A percentile compares a stretch with the other conserved stretches of the same genome.
These are phyloP conservation scores for Vitis cinerea DNA, from an alignment of 164 flowering plant genomes.

Conservation along the genomic window DNA sequence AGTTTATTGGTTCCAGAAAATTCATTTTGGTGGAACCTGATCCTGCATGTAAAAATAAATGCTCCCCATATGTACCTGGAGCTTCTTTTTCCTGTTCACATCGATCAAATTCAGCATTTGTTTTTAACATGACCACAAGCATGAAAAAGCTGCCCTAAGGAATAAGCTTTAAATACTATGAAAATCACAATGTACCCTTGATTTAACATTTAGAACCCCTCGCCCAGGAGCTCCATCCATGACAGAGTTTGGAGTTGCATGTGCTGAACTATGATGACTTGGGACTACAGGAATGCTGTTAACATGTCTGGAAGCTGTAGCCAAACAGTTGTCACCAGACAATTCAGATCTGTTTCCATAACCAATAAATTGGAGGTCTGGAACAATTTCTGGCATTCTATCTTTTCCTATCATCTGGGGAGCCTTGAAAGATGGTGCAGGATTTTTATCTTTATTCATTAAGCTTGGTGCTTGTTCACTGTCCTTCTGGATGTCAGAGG, in stretches of 20 bases:
- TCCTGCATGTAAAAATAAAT: slow-evolving; percentile 19
- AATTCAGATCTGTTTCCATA: slow-evolving; percentile 26
- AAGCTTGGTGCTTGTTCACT: slow-evolving; percentile 24
- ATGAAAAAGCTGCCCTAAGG: slow-evolving; percentile 14
- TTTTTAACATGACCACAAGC: slow-evolving; percentile 8
- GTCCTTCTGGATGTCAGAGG: slow-evolving; percentile 13
- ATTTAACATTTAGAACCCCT: slow-evolving; percentile 8
- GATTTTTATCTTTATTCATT: slow-evolving; percentile 26
- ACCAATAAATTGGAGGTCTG: slow-evolving; percentile 12
- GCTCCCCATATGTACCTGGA: slow-evolving; percentile 12
- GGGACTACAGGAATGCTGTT: slow-evolving; percentile 9
- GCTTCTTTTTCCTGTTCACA: slow-evolving; percentile 25
- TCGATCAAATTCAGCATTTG: slow-evolving; percentile 10
- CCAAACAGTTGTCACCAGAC: slow-evolving; percentile 18
- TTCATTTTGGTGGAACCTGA: slow-evolving; percentile 13
- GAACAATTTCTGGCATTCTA: slow-evolving; percentile 11
- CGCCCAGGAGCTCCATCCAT: slow-evolving; percentile 9
- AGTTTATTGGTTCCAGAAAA: slow-evolving; percentile 21
- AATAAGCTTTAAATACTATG: slow-evolving; percentile 9
- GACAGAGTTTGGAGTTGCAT: slow-evolving; percentile 6
- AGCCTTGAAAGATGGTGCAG: slow-evolving; percentile 7
- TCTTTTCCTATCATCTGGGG: slow-evolving; percentile 14
- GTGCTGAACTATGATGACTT: slow-evolving; percentile 12
- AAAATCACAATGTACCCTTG: slow-evolving; percentile 17
- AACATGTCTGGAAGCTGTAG: slow-evolving; percentile 7